Percentiles rank a stretch among this genome's conserved stretches.
These are phyloP conservation scores for Pythium sp. DNA, from an alignment of 352 stramenopile genomes.

Conservation along the genomic window DNA sequence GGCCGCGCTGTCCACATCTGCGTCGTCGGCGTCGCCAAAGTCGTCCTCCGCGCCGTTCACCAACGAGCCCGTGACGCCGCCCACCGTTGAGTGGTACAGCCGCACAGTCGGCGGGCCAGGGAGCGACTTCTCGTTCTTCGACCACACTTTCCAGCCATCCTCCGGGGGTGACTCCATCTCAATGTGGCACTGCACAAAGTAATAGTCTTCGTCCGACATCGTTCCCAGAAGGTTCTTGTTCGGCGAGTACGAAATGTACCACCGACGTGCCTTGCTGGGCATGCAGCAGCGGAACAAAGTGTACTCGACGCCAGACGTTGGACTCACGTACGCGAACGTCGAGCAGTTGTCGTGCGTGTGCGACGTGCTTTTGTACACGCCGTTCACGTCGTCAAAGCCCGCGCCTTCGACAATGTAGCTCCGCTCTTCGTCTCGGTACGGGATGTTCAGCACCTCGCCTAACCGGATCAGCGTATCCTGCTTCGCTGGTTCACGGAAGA, in stretches of 20 bases:
- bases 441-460: conserved; percentile 56
- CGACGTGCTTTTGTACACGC: conserved; percentile 89
- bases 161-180: conserved; percentile 77
- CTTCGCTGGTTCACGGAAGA: conserved; percentile 76
- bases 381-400: conserved; percentile 91
- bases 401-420: conserved; percentile 89
- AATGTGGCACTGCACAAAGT: conserved; percentile 80
- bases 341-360: conserved; percentile 74
- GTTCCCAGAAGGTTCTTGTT: conserved; percentile 85
- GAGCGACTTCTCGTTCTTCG: conserved; percentile 81
- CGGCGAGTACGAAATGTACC: conserved; percentile 97
- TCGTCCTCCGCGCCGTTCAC: conserved; percentile 17
- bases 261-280: conserved; percentile 96
- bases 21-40: conserved; percentile 32
- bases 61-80: conserved; percentile 5
- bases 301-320: conserved; percentile 74
- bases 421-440: conserved; percentile 72
- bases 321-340: conserved; percentile 55
- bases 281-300: conserved; percentile 98
- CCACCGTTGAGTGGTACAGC: conserved; percentile 69
- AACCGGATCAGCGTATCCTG: conserved; percentile 65
- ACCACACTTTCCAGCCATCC: conserved; percentile 83
- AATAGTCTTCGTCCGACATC: conserved; percentile 86
- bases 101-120: conserved; percentile 60
- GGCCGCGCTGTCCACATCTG: conserved; percentile 61